Evolutionary conservation across 192 early-diverging fungal genomes (phyloP).

Genomic region (Spinellus fusiger): DNA sequence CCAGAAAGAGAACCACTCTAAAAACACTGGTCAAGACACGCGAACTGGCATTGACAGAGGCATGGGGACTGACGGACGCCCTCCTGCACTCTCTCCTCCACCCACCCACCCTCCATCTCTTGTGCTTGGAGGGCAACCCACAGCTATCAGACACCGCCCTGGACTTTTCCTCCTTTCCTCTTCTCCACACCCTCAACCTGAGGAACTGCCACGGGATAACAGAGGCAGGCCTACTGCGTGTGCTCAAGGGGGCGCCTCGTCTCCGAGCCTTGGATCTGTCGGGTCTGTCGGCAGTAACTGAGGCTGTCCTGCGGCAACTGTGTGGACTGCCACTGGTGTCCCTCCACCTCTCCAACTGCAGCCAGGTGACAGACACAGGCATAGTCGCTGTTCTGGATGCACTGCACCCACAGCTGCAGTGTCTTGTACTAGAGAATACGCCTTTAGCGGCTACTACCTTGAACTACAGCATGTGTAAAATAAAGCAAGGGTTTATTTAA

Average conservation of each 20-base stretch:
- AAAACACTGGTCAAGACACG: not conserved
- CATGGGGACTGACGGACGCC: not conserved
- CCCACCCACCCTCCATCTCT: not conserved
- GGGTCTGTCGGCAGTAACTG: not conserved
- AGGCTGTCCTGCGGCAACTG: not conserved
- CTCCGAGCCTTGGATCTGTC: conserved; percentile 3
- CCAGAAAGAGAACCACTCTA: not conserved
- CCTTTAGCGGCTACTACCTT: too few relatives aligned
- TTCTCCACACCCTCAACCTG: not conserved
- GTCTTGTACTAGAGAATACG: too few relatives aligned
- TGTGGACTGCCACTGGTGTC: not conserved
- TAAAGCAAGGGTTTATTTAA: not conserved
- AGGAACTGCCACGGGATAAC: conserved; percentile 1
- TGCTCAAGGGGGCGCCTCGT: not conserved
- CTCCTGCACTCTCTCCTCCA: not conserved
- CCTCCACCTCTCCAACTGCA: conserved; percentile 8
- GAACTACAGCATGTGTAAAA: not conserved
- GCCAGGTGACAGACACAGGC: not conserved
- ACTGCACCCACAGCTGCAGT: too few relatives aligned
- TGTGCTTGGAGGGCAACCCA: not conserved
- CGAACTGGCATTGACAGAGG: not conserved
- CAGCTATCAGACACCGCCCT: not conserved
- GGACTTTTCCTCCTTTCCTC: not conserved
- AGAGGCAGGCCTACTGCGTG: not conserved
- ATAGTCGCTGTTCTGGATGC: not conserved